A percentile compares a stretch with the other conserved stretches of the same genome.
phyloP scores from a whole-genome alignment of 441 rosid species.

The Gossypium davidsonii region DNA sequence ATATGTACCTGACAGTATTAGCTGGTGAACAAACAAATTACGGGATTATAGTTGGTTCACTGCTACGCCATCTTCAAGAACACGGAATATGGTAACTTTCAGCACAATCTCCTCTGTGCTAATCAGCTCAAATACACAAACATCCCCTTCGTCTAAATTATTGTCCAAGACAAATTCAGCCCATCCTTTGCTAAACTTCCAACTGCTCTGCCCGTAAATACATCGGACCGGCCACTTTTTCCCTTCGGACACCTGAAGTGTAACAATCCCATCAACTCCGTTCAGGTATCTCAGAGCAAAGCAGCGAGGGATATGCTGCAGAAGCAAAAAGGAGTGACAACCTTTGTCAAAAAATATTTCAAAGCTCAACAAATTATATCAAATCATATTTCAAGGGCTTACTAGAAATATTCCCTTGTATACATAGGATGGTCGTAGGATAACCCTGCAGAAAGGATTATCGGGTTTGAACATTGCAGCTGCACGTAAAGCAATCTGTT shows the following conservation, averaged over 20 bases:
- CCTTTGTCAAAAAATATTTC: background rate
- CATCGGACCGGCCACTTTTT: conserved; percentile 33
- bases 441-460: conserved; percentile 33
- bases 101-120: conserved; percentile 23
- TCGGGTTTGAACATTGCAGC: conserved; percentile 27
- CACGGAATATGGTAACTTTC: conserved; percentile 40
- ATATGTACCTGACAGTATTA: conserved; percentile 1
- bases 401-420: conserved; percentile 32
- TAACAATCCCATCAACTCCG: conserved; percentile 21
- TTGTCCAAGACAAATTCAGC: conserved; percentile 32
- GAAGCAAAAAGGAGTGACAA: background rate
- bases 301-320: conserved; percentile 36
- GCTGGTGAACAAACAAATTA: background rate
- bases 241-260: conserved; percentile 29
- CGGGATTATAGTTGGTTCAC: background rate
- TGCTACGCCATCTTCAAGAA: conserved; percentile 17
- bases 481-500: conserved; percentile 19
- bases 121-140: conserved; percentile 41
- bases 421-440: conserved; percentile 32
- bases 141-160: conserved; percentile 39
- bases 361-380: background rate
- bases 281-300: conserved; percentile 31
- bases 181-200: conserved; percentile 40
- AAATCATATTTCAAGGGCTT: conserved; percentile 10
- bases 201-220: conserved; percentile 5